Percentiles rank a stretch among this genome's conserved stretches.
These are phyloP conservation scores for Papiliotrema nemorosa DNA, from an alignment of 1,284 basidiomycete species.

Conservation along the genomic window DNA sequence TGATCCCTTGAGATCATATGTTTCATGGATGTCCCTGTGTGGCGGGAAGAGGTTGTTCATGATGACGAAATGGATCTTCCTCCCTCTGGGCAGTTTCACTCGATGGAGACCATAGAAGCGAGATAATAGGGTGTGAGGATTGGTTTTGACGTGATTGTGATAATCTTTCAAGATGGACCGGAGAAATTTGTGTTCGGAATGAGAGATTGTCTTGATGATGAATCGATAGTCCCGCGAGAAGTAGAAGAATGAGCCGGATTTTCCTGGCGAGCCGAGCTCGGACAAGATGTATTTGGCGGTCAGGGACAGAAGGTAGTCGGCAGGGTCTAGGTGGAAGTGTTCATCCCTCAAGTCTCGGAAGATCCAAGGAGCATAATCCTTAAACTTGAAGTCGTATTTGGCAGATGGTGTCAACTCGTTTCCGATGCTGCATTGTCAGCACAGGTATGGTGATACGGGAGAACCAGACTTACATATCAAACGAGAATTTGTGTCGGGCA, in stretches of 20 bases:
- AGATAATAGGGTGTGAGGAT: constrained; percentile 90
- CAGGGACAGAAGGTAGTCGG: constrained; percentile 92
- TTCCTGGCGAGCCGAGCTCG: constrained; percentile 96
- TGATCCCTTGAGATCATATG: constrained; percentile 94
- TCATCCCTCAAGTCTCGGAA: constrained; percentile 93
- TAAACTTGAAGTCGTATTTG: constrained; percentile 85
- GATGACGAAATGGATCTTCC: constrained; percentile 98
- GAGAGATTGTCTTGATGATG: constrained; percentile 99
- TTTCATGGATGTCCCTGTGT: constrained; percentile 96
- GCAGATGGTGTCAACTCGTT: constrained; percentile 97
- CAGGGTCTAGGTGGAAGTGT: constrained; percentile 91
- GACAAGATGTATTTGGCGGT: constrained; percentile 97
- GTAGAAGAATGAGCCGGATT: constrained; percentile 98
- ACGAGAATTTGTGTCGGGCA: constrained; percentile 91
- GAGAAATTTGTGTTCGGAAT: constrained; percentile 91
- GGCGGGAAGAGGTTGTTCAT: constrained; percentile 99
- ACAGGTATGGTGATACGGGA: constrained; percentile 8
- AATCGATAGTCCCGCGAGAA: constrained; percentile 98
- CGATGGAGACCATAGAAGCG: constrained; percentile 96
- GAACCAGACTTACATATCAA: constrained; percentile 73
- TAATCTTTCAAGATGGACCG: constrained; percentile 80
- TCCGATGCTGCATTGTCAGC: constrained; percentile 62
- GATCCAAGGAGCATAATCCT: constrained; percentile 97
- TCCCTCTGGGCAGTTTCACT: constrained; percentile 88
- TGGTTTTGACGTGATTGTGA: constrained; percentile 78